phyloP scores from a whole-genome alignment of 805 yeast species.

The Dipodascus albidus region DNA sequence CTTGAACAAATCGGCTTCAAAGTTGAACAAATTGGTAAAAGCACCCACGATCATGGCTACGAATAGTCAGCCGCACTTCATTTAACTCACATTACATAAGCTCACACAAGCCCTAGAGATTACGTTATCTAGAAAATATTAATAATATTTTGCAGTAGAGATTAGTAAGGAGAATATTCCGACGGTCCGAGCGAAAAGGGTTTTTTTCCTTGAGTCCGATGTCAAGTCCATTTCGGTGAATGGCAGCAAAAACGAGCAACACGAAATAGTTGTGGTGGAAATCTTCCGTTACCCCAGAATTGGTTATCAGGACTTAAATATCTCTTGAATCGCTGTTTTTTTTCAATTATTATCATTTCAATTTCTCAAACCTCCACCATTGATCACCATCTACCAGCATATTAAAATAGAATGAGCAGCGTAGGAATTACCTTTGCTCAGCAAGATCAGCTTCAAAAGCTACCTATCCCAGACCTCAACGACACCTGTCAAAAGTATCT shows the following conservation, averaged over 20 bases:
- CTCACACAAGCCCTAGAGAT: too few relatives aligned
- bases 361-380: not conserved
- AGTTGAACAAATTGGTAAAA: constrained; percentile 19
- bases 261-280: too few relatives aligned
- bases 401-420: not conserved
- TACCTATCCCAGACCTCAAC: constrained; percentile 71
- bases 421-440: constrained; percentile 37
- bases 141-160: too few relatives aligned
- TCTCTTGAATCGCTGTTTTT: not conserved
- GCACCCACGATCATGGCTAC: constrained; percentile 3
- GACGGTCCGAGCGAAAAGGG: not conserved
- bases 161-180: too few relatives aligned
- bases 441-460: constrained; percentile 47
- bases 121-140: too few relatives aligned
- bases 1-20: constrained; percentile 20
- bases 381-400: too few relatives aligned
- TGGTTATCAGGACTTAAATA: not conserved
- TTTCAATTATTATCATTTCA: not conserved
- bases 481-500: constrained; percentile 60
- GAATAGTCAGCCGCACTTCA: too few relatives aligned
- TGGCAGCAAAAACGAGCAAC: too few relatives aligned
- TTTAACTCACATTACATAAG: too few relatives aligned
- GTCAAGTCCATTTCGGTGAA: too few relatives aligned
- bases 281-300: not conserved
- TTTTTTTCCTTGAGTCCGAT: not conserved